phyloP scores from a whole-genome alignment of 805 yeast species.

The Suhomyces xylopsoci region DNA sequence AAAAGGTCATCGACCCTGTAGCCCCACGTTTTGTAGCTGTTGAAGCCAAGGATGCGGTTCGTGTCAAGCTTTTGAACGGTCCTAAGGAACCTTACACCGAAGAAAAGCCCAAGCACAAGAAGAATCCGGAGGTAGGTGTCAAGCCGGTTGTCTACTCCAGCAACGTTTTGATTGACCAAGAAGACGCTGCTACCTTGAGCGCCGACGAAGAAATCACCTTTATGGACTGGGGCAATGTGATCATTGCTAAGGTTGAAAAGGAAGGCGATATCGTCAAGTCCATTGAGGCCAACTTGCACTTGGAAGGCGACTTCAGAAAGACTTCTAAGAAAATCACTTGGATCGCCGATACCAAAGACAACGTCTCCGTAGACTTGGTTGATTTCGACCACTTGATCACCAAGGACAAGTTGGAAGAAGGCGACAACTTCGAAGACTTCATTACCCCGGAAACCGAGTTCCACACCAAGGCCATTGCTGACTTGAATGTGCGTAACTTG shows the following conservation, averaged over 20 bases:
- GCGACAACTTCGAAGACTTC: slow-evolving; percentile 29
- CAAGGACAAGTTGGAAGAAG: slow-evolving; percentile 31
- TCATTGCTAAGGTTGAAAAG: slow-evolving; percentile 22
- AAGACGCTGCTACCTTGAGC: slow-evolving; percentile 22
- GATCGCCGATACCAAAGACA: slow-evolving; percentile 29
- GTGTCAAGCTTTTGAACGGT: slow-evolving; percentile 49
- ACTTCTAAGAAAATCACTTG: slow-evolving; percentile 30
- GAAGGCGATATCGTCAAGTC: slow-evolving; percentile 23
- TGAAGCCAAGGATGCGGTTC: slow-evolving; percentile 60
- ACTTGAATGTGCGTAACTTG: slow-evolving; percentile 22
- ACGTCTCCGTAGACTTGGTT: slow-evolving; percentile 23
- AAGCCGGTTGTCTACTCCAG: slow-evolving; percentile 22
- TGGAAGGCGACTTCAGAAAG: slow-evolving; percentile 33
- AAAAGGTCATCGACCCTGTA: slow-evolving; percentile 93
- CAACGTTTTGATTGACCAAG: slow-evolving; percentile 24
- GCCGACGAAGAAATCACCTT: slow-evolving; percentile 29
- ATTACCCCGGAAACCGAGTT: slow-evolving; percentile 26
- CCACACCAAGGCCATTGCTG: slow-evolving; percentile 23
- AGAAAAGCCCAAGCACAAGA: slow-evolving; percentile 29
- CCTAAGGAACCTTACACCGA: slow-evolving; percentile 19
- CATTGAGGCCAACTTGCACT: slow-evolving; percentile 27
- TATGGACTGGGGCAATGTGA: slow-evolving; percentile 34
- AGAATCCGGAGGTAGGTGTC: slow-evolving; percentile 26
- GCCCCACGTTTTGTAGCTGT: slow-evolving; percentile 95
- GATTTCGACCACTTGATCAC: slow-evolving; percentile 34